Evolutionary conservation across 1,284 basidiomycete genomes (phyloP).

Genomic region (Malassezia pachydermatis): DNA sequence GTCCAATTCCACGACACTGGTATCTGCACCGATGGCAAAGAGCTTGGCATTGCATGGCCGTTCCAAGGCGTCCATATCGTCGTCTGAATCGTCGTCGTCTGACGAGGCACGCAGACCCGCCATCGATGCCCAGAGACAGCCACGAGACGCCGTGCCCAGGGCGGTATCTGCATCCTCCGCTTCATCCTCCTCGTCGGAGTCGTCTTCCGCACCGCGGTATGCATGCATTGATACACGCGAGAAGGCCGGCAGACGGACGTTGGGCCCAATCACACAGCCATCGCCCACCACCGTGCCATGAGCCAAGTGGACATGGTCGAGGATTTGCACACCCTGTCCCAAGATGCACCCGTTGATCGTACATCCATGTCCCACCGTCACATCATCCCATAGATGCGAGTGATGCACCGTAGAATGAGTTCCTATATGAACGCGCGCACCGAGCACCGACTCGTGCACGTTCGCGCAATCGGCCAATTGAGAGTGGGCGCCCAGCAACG

Average conservation of each 20-base stretch:
- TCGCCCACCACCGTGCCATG: constrained; percentile 48
- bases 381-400: constrained; percentile 34
- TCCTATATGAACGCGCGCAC: constrained; percentile 62
- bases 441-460: constrained; percentile 64
- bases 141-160: constrained; percentile 25
- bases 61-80: constrained; percentile 30
- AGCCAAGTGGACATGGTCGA: constrained; percentile 58
- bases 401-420: constrained; percentile 20
- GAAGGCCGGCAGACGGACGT: constrained; percentile 60
- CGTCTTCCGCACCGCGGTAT: constrained; percentile 23
- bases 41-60: constrained; percentile 24
- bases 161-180: constrained; percentile 24
- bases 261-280: constrained; percentile 42
- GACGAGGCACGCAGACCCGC: constrained; percentile 12
- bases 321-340: constrained; percentile 64
- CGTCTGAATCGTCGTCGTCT: constrained; percentile 15
- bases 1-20: constrained; percentile 23
- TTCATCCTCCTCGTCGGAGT: constrained; percentile 26
- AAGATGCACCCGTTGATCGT: constrained; percentile 58
- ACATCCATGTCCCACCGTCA: constrained; percentile 59
- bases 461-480: constrained; percentile 54
- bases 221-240: constrained; percentile 58
- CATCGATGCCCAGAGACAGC: constrained; percentile 37
- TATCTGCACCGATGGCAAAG: constrained; percentile 24
- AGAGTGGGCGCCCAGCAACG: constrained; percentile 25